phyloP scores from a whole-genome alignment of 345 rosid genomes.

The Camelina hispida region DNA sequence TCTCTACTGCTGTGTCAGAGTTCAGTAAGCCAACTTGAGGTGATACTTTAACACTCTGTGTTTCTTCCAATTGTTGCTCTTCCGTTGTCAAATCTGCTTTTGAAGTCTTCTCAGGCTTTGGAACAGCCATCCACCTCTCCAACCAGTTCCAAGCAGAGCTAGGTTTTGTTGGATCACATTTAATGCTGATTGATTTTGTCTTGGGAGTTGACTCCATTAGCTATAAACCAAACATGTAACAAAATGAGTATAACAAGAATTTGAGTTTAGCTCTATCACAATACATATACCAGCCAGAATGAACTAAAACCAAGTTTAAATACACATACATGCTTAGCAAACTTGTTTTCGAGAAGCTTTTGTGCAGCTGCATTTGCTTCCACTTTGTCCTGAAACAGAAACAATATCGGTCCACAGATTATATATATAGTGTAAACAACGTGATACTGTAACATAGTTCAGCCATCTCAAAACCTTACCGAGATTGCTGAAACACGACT shows the following conservation, averaged over 20 bases:
- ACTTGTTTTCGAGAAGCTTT: conserved; percentile 74
- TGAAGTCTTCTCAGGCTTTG: conserved; percentile 53
- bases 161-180: conserved; percentile 80
- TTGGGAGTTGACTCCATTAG: conserved; percentile 80
- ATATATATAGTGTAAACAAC: not conserved
- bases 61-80: conserved; percentile 48
- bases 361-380: conserved; percentile 59
- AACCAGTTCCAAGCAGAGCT: conserved; percentile 93
- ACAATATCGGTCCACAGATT: conserved; percentile 5
- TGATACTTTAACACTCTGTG: conserved; percentile 39
- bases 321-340: conserved; percentile 78
- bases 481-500: conserved; percentile 35
- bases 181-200: conserved; percentile 65
- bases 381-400: conserved; percentile 56
- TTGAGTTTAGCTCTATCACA: conserved; percentile 3
- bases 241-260: conserved; percentile 13
- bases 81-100: conserved; percentile 43
- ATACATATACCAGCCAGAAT: conserved; percentile 10
- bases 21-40: conserved; percentile 47
- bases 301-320: conserved; percentile 4
- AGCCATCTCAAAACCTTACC: conserved; percentile 46
- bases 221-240: conserved; percentile 51
- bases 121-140: conserved; percentile 92
- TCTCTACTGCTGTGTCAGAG: conserved; percentile 39
- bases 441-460: not conserved